Base-by-base conservation (phyloP, 768 basidiomycete species). In the Panaeolus cyanescens region DNA sequence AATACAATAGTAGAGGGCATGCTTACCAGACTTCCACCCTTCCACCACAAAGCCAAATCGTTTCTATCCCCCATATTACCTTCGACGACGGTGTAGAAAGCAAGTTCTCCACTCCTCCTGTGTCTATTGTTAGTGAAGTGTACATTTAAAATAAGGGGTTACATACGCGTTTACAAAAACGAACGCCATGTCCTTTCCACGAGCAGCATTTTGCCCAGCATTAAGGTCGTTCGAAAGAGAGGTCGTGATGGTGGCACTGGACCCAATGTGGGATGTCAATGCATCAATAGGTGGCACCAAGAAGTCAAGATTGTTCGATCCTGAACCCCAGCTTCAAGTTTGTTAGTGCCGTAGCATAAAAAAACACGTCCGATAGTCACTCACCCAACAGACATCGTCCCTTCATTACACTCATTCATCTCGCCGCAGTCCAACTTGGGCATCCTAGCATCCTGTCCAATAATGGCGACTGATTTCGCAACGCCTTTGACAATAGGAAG, bases 331-430 rank as follows among this genome's bases (percentile, higher is more conserved):
- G 22, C 81, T 83, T 56, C 1, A 34, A 10, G 22, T 20, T 33
- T 13, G 33, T 17, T 1, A 42, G 22, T 42, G 17, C 19, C 7
- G 4, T 3, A 42, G 20, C 1, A 5, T 3, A n/a, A 19, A 71
- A 56, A 40, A 62, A 36, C 5, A 42, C 8, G 7, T 10, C 20
- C 20, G 25, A 2, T 3, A 28, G 30, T 69, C 4, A 78, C 83
- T 70, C 71, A 89, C 74, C 87, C 87, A 68, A 88, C 78, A 19
- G 80, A 82, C 73, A 90, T 82, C 0, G 85, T 88, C 1, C 86
- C 86, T 40, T 83, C 80, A 55, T 83, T 80, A 63, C 83, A 84
- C 61, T 83, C 75, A 56, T 83, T 88, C 76, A 70, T 74, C 68
- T 74, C 87, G 71, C 67, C 73, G 66, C 75, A 81, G 59, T 74